Base-by-base conservation (phyloP, 148 eudicot species). In the Amaranthus hypochondriacus region DNA sequence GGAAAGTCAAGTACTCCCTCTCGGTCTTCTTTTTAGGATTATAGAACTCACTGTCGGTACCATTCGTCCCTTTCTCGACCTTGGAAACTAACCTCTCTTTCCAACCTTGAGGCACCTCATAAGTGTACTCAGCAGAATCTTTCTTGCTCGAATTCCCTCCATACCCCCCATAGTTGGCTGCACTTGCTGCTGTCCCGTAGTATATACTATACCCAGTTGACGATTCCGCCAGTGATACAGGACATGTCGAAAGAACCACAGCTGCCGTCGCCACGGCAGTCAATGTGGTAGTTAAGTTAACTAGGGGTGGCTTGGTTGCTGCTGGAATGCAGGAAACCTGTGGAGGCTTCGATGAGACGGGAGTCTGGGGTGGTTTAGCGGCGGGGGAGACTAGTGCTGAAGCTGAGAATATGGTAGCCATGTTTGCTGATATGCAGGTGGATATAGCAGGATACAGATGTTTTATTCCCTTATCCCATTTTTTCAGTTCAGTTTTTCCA, bases 141-240 rank as follows among this genome's bases (percentile, higher is more conserved):
- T 89, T 83, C 72, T 91, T 91, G 81, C 78, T 87, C 0, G 97
- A 83, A 74, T 93, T 93, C 7, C 97, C 98, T 0, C 98, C 97
- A 71, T 87, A 93, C 10, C 98, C 96, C 47, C 98, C 98, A 69
- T 92, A 92, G 69, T 89, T 93, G 68, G 97, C 91, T 0, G 98
- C 98, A 48, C 97, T 89, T 5, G 98, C 93, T 7, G 98, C 98
- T 0, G 97, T 91, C 57, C 97, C 98, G 71, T 93, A 93, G 91
- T 91, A 93, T 0, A 79, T 64, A 7, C 53, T 42, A 86, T 80
- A 85, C 39, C 39, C 39, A 28, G 1, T 28, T 15, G 82, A 7
- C 62, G 50, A 3, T 7, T 76, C 89, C 4, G 92, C 89, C 9
- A 82, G 74, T 15, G 89, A 76, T 6, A 88, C 83, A 3, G 81